phyloP scores from a whole-genome alignment of 2,329 filamentous ascomycete genomes.

The Blumeriella jaapii region DNA sequence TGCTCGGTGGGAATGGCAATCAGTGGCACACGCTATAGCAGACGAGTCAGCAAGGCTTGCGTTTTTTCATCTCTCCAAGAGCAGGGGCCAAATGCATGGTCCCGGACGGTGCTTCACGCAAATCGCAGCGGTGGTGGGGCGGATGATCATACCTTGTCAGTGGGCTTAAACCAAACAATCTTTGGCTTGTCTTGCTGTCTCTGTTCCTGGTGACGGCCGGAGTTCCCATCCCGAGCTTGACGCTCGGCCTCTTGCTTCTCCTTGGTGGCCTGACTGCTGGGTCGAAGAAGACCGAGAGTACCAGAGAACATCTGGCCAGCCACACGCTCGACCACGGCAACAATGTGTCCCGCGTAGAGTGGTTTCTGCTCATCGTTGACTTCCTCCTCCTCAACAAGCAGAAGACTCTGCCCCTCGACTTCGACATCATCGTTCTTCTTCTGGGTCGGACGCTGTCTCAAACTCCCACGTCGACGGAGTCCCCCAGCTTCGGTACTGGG shows the following conservation, averaged over 20 bases:
- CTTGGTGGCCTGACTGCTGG: constrained; percentile 96
- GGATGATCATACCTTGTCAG: constrained; percentile 42
- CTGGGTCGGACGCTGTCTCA: constrained; percentile 91
- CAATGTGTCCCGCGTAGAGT: constrained; percentile 90
- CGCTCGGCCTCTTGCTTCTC: constrained; percentile 98
- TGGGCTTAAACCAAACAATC: constrained; percentile 99
- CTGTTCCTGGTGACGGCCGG: constrained; percentile 60
- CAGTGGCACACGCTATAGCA: constrained; percentile 94
- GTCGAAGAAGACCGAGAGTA: constrained; percentile 83
- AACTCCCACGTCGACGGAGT: constrained; percentile 82
- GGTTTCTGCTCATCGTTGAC: constrained; percentile 98
- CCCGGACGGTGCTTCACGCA: no score
- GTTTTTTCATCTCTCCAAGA: no score
- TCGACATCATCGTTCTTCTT: constrained; percentile 99
- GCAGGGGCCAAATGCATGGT: neutral
- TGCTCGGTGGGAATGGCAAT: constrained; percentile 98
- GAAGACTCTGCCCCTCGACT: constrained; percentile 91
- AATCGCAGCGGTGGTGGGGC: no score
- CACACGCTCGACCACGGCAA: constrained; percentile 93
- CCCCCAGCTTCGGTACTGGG: constrained; percentile 67
- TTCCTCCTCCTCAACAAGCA: constrained; percentile 95
- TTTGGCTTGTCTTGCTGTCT: constrained; percentile 94
- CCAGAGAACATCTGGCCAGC: constrained; percentile 99
- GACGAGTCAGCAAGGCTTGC: no score
- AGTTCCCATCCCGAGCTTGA: constrained; percentile 72